A percentile compares a stretch with the other conserved stretches of the same genome.
phyloP scores from a whole-genome alignment of 1,284 basidiomycete genomes.

The Malassezia globosa region DNA sequence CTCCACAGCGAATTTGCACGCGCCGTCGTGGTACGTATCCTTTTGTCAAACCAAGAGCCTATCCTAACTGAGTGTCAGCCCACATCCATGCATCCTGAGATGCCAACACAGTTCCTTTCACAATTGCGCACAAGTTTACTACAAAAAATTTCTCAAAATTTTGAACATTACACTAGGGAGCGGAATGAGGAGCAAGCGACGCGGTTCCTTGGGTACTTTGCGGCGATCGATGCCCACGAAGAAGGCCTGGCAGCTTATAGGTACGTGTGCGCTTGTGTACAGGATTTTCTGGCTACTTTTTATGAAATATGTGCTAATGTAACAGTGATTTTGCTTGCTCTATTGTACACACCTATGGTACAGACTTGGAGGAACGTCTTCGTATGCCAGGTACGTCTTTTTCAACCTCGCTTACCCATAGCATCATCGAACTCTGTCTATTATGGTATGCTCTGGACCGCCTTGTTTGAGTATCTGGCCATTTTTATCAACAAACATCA shows the following conservation, averaged over 20 bases:
- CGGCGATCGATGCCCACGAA: conserved; percentile 66
- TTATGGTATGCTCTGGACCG: conserved; percentile 52
- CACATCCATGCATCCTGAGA: conserved; percentile 70
- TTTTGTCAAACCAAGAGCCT: no score
- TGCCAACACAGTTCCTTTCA: conserved; percentile 71
- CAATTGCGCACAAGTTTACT: conserved; percentile 65
- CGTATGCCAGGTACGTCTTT: conserved; percentile 61
- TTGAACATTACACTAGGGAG: conserved; percentile 70
- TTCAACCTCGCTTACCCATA: conserved; percentile 21
- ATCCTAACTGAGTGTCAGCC: no score
- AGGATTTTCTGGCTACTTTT: no score
- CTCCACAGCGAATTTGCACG: conserved; percentile 75
- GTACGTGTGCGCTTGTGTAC: no score
- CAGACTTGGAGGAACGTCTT: conserved; percentile 52
- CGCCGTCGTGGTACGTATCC: conserved; percentile 55
- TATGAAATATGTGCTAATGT: no score
- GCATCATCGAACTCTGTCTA: conserved; percentile 23
- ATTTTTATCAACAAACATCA: conserved; percentile 95
- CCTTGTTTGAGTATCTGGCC: conserved; percentile 86
- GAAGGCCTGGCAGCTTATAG: conserved; percentile 90
- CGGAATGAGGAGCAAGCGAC: conserved; percentile 60
- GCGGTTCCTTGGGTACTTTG: conserved; percentile 92
- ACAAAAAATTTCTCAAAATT: conserved; percentile 64
- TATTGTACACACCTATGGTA: no score
- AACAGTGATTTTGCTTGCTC: no score